Evolutionary conservation across 768 basidiomycete genomes (phyloP), one percentile per base, ranked within the genome.

Genomic region (Hericium rajendrae): DNA sequence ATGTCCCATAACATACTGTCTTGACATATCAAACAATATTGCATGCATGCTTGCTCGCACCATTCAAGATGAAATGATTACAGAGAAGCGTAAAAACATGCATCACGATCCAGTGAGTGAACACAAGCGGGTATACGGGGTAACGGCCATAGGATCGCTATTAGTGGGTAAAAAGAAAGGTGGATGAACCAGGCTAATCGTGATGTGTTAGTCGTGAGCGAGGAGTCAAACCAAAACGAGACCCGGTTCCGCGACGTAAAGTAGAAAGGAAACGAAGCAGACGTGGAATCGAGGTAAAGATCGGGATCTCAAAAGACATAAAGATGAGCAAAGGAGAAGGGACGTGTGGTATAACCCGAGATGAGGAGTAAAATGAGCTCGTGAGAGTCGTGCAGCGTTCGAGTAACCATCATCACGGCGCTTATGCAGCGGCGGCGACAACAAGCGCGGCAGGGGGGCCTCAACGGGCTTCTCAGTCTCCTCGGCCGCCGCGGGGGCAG

Each of bases 371-470:
- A 58, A 40, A 43, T 26, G 57, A 39, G n/a, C 54, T 62, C 62
- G 61, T 62, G 20, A 62, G 22, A 51, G 60, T 62, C 62, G 57
- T 62, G 58, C 54, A 58, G 65, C 71, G 68, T 75, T 76, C 69
- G 67, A 59, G 52, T 69, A 69, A 65, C 68, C 66, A 67, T 79
- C 80, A 70, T 81, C 72, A 76, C 48, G 41, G 58, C 56, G 58
- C 61, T 69, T 82, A 94, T 76, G 91, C 90, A 40, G 91, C 75
- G 51, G 91, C 89, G 59, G 86, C 83, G 59, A 92, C 86, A 59
- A 84, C 82, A 53, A 87, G 81, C 39, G 83, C 70, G 49, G 79
- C 77, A 50, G 78, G 76, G 39, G 84, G 76, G 78, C 70, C 62
- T 70, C 71, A 56, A 65, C 62, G 41, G 71, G 64, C 66, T 75